Percentiles rank a stretch among this genome's conserved stretches.
Conservation (phyloP, 75 land plant species). For the Pinus taeda region DNA sequence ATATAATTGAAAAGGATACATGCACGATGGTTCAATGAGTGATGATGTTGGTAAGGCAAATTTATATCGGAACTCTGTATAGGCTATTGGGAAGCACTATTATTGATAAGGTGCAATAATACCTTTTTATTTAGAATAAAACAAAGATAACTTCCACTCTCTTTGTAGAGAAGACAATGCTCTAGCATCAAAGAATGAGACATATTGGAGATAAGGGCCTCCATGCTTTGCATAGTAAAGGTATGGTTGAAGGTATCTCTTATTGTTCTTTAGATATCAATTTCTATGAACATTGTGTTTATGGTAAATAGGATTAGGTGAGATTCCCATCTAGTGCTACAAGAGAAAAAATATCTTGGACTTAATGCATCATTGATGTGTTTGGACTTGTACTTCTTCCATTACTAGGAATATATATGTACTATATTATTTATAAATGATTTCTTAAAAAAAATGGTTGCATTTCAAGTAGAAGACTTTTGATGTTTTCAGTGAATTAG, state of each 20-base stretch:
- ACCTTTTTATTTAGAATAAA: not conserved
- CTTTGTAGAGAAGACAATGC: not conserved
- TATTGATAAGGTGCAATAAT: not conserved
- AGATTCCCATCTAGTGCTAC: not conserved
- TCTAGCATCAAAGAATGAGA: not conserved
- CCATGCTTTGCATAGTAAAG: not conserved
- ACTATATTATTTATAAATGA: not conserved
- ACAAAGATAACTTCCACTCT: not conserved
- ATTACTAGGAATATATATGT: not conserved
- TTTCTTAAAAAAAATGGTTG: not conserved
- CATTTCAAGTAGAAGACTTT: not conserved
- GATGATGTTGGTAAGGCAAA: not conserved
- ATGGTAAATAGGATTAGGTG: not conserved
- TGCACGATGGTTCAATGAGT: not conserved
- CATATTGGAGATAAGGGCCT: not conserved
- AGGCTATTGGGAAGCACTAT: not conserved
- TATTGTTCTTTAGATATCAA: not conserved
- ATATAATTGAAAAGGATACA: not conserved
- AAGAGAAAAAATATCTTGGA: not conserved
- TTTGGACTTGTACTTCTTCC: not conserved
- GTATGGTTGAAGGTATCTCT: not conserved
- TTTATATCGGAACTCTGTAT: not conserved
- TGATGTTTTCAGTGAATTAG: too few relatives aligned
- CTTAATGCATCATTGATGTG: not conserved
- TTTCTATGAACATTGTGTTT: not conserved